Percentiles rank a stretch among this genome's conserved stretches.
These are phyloP conservation scores for Tricholomella constricta DNA, from an alignment of 768 basidiomycete genomes.

Conservation along the genomic window DNA sequence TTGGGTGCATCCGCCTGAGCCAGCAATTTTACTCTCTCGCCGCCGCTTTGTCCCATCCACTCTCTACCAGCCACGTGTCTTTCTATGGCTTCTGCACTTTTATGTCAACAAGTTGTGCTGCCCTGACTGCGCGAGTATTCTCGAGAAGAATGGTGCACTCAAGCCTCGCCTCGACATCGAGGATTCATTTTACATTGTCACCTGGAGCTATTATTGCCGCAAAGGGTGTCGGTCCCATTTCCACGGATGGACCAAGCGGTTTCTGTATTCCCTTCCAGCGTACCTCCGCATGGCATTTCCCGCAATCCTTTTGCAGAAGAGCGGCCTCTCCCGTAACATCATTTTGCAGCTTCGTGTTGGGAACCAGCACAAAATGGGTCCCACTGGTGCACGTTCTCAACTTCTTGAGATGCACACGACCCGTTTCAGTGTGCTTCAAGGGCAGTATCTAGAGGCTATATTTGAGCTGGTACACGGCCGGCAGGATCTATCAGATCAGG, in stretches of 20 bases:
- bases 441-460: conserved; percentile 24
- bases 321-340: too few relatives aligned
- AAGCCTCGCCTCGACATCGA: not conserved
- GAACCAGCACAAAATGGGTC: too few relatives aligned
- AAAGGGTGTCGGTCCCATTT: conserved; percentile 9
- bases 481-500: not conserved
- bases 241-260: too few relatives aligned
- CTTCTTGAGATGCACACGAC: conserved; percentile 22
- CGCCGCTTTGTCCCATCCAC: too few relatives aligned
- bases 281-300: too few relatives aligned
- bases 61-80: too few relatives aligned
- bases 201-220: conserved; percentile 27
- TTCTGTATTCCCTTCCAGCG: too few relatives aligned
- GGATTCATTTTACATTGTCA: conserved; percentile 22
- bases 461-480: conserved; percentile 7
- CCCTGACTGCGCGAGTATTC: not conserved
- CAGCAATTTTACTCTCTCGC: too few relatives aligned
- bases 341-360: too few relatives aligned
- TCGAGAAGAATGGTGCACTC: not conserved
- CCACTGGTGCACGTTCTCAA: conserved; percentile 1
- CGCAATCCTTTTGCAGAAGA: too few relatives aligned
- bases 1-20: too few relatives aligned
- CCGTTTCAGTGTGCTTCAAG: conserved; percentile 16
- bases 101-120: not conserved
- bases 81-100: not conserved